A percentile compares a stretch with the other conserved stretches of the same genome.
phyloP scores from a whole-genome alignment of 1,139 yeast genomes.

The Geotrichum macrosporum region DNA sequence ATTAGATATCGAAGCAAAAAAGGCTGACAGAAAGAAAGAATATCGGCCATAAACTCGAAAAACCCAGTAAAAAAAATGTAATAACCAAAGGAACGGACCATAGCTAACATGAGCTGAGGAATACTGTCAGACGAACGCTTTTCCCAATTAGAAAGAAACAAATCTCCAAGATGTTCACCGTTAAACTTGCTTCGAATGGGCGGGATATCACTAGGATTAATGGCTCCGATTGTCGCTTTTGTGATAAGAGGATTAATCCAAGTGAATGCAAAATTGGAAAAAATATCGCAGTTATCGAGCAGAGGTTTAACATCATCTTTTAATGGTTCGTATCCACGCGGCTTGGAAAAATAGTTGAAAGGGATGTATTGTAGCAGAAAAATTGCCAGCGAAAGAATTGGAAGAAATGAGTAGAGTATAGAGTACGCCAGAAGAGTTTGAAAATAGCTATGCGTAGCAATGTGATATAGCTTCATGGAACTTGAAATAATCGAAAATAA shows the following conservation, averaged over 20 bases:
- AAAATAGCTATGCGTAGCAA: conserved; percentile 19
- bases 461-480: conserved; percentile 44
- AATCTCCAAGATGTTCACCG: conserved; percentile 46
- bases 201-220: conserved; percentile 74
- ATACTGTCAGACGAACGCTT: conserved; percentile 40
- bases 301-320: conserved; percentile 21
- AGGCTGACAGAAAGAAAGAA: conserved; percentile 73
- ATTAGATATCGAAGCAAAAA: conserved; percentile 70
- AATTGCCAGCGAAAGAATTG: conserved; percentile 7
- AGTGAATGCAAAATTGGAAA: conserved; percentile 67
- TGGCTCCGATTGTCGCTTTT: conserved; percentile 62
- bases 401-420: conserved; percentile 16
- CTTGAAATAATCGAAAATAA: conserved; percentile 47
- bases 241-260: conserved; percentile 89
- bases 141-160: conserved; percentile 57
- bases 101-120: conserved; percentile 60
- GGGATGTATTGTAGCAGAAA: conserved; percentile 21
- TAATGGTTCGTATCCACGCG: conserved; percentile 12
- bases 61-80: conserved; percentile 61
- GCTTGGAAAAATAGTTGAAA: conserved; percentile 18
- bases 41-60: conserved; percentile 67
- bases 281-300: conserved; percentile 67
- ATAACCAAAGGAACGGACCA: conserved; percentile 60
- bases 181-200: conserved; percentile 61
- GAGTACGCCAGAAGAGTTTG: conserved; percentile 13